phyloP scores from a whole-genome alignment of 257 asterid genomes.

The Fraxinus cuspidata region DNA sequence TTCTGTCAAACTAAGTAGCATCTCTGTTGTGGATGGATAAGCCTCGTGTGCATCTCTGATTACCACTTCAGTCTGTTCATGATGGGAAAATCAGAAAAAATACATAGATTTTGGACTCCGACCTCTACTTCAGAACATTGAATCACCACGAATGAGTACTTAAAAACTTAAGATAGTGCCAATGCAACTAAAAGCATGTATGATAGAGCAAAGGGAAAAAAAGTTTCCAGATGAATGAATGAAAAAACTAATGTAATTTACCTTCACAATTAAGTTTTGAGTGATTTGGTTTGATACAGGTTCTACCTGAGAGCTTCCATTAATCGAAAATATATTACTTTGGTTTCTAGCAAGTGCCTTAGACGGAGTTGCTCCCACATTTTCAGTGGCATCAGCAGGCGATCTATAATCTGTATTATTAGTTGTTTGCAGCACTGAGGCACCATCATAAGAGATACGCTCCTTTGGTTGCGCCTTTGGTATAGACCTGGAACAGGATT shows the following conservation, averaged over 20 bases:
- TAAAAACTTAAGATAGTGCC: background rate
- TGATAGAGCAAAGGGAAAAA: background rate
- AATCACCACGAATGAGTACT: background rate
- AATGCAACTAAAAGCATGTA: background rate
- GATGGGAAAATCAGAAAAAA: background rate
- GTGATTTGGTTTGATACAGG: conserved; percentile 17
- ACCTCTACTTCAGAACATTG: background rate
- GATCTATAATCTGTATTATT: background rate
- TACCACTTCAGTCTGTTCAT: conserved; percentile 32
- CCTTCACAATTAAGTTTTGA: conserved; percentile 30
- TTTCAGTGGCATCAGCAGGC: background rate
- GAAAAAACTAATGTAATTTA: conserved; percentile 17
- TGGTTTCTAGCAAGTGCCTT: conserved; percentile 23
- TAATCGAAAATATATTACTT: background rate
- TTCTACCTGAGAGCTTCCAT: conserved; percentile 15
- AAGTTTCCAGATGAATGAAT: too few species aligned
- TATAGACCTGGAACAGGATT: conserved; percentile 8
- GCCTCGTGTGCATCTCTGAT: conserved; percentile 10
- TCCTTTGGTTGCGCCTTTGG: conserved; percentile 23
- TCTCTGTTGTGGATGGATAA: conserved; percentile 6
- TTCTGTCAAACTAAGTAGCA: conserved; percentile 34
- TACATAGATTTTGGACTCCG: background rate
- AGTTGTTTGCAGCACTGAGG: background rate
- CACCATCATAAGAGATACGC: background rate
- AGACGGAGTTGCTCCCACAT: conserved; percentile 11